phyloP scores from a whole-genome alignment of 306 rosid genomes.

The Quercus rubra region DNA sequence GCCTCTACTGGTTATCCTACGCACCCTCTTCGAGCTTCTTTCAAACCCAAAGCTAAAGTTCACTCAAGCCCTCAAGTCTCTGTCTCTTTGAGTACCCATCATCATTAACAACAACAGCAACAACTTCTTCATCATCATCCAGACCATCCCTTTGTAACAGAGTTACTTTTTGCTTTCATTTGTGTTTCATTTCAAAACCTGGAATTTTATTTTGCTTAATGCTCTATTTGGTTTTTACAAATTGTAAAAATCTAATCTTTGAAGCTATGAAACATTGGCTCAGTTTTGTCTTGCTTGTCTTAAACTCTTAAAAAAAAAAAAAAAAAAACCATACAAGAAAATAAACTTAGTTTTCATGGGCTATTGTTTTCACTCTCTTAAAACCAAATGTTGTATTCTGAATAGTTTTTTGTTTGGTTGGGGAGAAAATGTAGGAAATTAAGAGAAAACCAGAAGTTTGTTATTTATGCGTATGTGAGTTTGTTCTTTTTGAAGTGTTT shows the following conservation, averaged over 20 bases:
- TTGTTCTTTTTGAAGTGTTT: too few species aligned
- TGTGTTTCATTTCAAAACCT: background rate
- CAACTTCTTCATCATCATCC: slow-evolving; percentile 2
- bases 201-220: background rate
- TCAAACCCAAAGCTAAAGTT: slow-evolving; percentile 20
- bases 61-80: slow-evolving; percentile 31
- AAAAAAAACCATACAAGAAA: background rate
- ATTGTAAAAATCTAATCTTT: background rate
- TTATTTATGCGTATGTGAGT: background rate
- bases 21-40: slow-evolving; percentile 29
- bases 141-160: slow-evolving; percentile 64
- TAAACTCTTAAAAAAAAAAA: too few species aligned
- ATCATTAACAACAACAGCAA: background rate
- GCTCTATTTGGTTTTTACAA: slow-evolving; percentile 3
- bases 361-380: background rate
- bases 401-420: background rate
- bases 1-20: slow-evolving; percentile 42
- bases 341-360: background rate
- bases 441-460: background rate
- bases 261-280: background rate
- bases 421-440: slow-evolving; percentile 1
- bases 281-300: background rate
- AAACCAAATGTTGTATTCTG: background rate
- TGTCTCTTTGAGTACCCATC: slow-evolving; percentile 13
- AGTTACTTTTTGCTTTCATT: slow-evolving; percentile 31